Conservation (phyloP, 1,284 basidiomycete genomes). For the Ceratobasidium theobromae region DNA sequence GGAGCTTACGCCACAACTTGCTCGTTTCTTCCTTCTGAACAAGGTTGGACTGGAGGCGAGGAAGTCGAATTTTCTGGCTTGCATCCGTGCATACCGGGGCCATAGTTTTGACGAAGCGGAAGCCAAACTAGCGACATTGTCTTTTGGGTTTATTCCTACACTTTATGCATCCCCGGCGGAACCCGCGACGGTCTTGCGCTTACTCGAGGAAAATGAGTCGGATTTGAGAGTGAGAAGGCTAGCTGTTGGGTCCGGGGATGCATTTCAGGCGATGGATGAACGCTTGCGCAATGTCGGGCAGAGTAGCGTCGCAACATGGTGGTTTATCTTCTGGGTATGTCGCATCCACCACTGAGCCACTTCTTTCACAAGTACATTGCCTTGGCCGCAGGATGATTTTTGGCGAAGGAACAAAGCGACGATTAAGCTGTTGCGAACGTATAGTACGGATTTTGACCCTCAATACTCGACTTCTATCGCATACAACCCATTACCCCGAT, state of each 20-base stretch:
- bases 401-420: constrained; percentile 67
- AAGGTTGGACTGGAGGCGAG: constrained; percentile 52
- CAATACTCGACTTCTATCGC: constrained; percentile 73
- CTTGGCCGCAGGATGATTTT: constrained; percentile 61
- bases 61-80: constrained; percentile 51
- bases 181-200: constrained; percentile 50
- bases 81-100: constrained; percentile 57
- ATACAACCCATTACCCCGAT: constrained; percentile 69
- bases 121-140: constrained; percentile 59
- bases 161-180: constrained; percentile 61
- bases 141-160: constrained; percentile 66
- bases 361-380: background rate
- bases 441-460: constrained; percentile 68
- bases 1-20: constrained; percentile 61
- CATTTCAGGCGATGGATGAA: constrained; percentile 59
- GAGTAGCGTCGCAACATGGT: constrained; percentile 66
- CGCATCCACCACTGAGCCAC: background rate
- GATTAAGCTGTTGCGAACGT: constrained; percentile 50
- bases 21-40: constrained; percentile 68
- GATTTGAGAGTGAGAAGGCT: constrained; percentile 60
- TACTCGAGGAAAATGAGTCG: constrained; percentile 53
- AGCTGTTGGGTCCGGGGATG: constrained; percentile 52
- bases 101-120: constrained; percentile 54
- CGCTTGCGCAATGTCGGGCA: constrained; percentile 57
- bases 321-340: constrained; percentile 80